Base-by-base conservation (phyloP, 257 asterid species). In the Capsicum baccatum region DNA sequence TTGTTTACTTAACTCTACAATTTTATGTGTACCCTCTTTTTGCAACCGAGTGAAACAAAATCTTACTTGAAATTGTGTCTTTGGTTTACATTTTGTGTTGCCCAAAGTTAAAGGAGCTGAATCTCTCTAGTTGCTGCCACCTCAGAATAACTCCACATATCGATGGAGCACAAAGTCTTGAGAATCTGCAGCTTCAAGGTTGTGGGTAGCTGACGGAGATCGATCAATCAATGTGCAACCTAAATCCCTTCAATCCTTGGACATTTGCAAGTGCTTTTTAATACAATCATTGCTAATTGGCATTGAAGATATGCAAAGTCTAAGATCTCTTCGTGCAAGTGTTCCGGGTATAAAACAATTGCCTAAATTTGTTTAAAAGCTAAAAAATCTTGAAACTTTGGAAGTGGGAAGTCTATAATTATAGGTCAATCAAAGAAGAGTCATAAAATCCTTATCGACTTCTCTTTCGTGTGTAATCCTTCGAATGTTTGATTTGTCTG, bases 151-250 rank as follows among this genome's bases (percentile, higher is more conserved):
- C 56, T 12, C 70, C 70, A 57, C 6, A 79, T 56, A 57, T 79
- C 17, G 33, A 9, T 8, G 70, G 56, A 7, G 12, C 35, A 33
- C 37, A 5, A 1, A 19, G 19, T 48, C 69, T 79, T 58, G 68
- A 79, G 67, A 14, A 17, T 8, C 9, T 79, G 62, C 3, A 4
- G 8, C 52, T 79, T 35, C 6, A 35, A 3, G 26, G 2, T 14
- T 79, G 83, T 17, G 14, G 19, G 8, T 3, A 52, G 57, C 42
- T 79, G 67, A 10, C 3, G 8, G 17, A 79, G 52, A 54, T 79
- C 42, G 69, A 79, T 63, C 37, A 47, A 35, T 79, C 83, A 54
- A 74, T 68, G 12, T 68, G 78, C 52, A 17, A 68, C 2, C 17
- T 35, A 13, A 68, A 35, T 68, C 76, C 16, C 17, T 68, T 68